Base-by-base conservation (phyloP, 2,329 filamentous ascomycete genomes). In the Aspergillus calidoustus region DNA sequence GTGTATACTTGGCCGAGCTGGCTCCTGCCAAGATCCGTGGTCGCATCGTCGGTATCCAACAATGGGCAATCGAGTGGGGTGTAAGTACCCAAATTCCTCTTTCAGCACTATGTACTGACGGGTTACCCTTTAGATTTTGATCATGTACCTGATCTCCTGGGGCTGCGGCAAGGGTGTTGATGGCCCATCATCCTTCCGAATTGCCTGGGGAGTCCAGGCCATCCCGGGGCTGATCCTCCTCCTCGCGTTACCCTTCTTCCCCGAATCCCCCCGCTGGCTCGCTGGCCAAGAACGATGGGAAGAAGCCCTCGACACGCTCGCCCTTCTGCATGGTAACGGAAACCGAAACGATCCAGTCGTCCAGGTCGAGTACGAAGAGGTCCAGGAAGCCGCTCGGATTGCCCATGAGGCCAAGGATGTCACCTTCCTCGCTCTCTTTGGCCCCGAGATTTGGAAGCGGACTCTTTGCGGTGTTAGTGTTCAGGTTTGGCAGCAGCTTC, bases 191-290 rank as follows among this genome's bases (percentile, higher is more conserved):
- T 79, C 83, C 4, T 87, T 86, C 76, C 78, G 87, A 15, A 82
- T 87, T 2, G 85, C 87, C 19, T 89, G 87, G 87, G 87, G 84
- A 46, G 78, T 87, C 5, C 87, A 89, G 67, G 86, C 86, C 61
- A 73, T 89, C 47, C 87, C 87, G 0, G 85, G 81, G 25, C 72
- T 87, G 19, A 70, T 87, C 51, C 79, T 89, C 43, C 81, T 87
- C 58, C 62, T 80, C 50, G 85, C 84, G 48, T 80, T 78, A 5
- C 80, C 82, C 28, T 86, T 88, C 72, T 82, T 88, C 49, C 86
- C 86, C 3, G 83, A 87, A 61, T 87, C 85, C 0, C 86, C 86
- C 2, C 79, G 87, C 65, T 89, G 86, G 86, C 77, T 89, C 6
- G 86, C 85, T 2, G 80, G 81, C 59, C 82, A 87, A 46, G 86